Evolutionary conservation across 1,139 yeast species (phyloP).

Genomic region (Sugiyamaella pinicola): DNA sequence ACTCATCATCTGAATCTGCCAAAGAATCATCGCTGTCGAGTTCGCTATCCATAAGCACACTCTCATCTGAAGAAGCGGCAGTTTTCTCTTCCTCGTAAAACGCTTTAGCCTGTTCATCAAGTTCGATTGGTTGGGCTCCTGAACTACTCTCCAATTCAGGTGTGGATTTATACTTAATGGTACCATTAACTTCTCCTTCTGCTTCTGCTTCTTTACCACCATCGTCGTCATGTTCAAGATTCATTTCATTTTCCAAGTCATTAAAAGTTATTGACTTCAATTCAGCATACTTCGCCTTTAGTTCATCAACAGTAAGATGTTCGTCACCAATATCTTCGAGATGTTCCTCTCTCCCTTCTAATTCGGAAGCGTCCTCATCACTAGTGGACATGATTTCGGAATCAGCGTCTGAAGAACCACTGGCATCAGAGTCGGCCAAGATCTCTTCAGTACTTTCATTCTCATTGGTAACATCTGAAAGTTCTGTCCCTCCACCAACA

Average conservation of each 20-base stretch:
- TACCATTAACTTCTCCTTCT: constrained; percentile 36
- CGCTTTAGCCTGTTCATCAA: constrained; percentile 33
- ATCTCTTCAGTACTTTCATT: constrained; percentile 27
- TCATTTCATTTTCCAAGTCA: constrained; percentile 29
- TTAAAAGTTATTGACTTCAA: constrained; percentile 42
- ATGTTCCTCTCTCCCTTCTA: constrained; percentile 38
- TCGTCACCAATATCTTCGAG: constrained; percentile 48
- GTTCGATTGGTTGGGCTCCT: constrained; percentile 28
- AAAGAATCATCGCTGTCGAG: constrained; percentile 33
- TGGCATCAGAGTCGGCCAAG: constrained; percentile 35
- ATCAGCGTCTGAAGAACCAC: constrained; percentile 25
- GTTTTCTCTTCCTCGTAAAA: constrained; percentile 30
- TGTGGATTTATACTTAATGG: constrained; percentile 29
- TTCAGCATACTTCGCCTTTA: constrained; percentile 63
- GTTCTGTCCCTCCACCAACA: constrained; percentile 26
- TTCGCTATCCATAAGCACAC: constrained; percentile 34
- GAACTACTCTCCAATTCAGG: constrained; percentile 4
- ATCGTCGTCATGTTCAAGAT: too few species aligned
- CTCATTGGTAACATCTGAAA: constrained; percentile 31
- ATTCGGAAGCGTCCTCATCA: constrained; percentile 40
- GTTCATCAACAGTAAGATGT: constrained; percentile 63
- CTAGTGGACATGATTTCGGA: constrained; percentile 31
- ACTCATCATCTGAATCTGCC: constrained; percentile 29
- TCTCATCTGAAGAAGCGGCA: constrained; percentile 32
- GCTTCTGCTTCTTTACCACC: too few species aligned